phyloP scores from a whole-genome alignment of 495 filamentous ascomycete genomes.

The Parmelia sp. region DNA sequence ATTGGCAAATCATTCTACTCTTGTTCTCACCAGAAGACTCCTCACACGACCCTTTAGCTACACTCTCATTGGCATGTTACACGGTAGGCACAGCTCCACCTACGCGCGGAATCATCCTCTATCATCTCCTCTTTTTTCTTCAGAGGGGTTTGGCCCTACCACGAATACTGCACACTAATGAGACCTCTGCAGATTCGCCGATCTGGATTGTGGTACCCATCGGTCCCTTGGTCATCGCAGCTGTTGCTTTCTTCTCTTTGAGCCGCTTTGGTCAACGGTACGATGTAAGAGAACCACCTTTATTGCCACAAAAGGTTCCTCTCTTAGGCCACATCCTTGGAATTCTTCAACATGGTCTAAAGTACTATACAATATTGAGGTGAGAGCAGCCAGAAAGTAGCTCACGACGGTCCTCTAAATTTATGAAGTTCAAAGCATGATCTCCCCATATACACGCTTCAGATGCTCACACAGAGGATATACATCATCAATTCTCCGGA shows the following conservation, averaged over 20 bases:
- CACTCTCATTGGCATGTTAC: background rate
- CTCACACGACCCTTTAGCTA: background rate
- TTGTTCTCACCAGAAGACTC: background rate
- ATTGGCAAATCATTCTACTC: background rate
- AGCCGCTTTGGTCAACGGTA: slow-evolving; percentile 10
- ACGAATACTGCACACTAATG: background rate
- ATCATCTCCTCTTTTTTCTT: background rate
- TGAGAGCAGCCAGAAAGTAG: background rate
- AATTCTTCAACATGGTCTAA: slow-evolving; percentile 34
- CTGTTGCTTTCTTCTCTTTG: background rate
- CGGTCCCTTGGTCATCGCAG: background rate
- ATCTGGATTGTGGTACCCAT: background rate
- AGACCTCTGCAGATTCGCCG: background rate
- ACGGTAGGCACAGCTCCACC: background rate
- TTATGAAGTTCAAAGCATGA: slow-evolving; percentile 5
- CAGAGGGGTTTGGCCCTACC: background rate
- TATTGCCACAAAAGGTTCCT: slow-evolving; percentile 35
- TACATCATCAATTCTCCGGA: slow-evolving; percentile 41
- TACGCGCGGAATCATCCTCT: background rate
- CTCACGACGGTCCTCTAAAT: background rate
- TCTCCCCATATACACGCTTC: slow-evolving; percentile 37
- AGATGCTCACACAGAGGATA: slow-evolving; percentile 34
- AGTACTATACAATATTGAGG: slow-evolving; percentile 30
- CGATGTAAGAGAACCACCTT: slow-evolving; percentile 42
- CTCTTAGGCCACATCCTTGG: slow-evolving; percentile 41